Conservation (phyloP, 1,284 basidiomycete species). For the Pseudozyma flocculosa region DNA sequence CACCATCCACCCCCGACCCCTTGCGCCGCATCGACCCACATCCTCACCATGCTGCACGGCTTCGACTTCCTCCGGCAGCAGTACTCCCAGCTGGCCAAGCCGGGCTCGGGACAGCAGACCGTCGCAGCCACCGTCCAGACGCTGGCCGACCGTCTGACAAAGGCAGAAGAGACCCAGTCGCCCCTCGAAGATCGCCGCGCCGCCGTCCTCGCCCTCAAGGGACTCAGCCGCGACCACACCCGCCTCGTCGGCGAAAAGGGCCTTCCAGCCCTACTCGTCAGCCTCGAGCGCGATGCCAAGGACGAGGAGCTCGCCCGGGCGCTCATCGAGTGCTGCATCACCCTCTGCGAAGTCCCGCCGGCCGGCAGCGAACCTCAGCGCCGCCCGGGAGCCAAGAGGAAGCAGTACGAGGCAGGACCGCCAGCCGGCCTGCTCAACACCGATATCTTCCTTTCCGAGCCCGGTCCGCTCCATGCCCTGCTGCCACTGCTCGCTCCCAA, state of each 20-base stretch:
- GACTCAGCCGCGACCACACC: slow-evolving; percentile 85
- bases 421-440: slow-evolving; percentile 74
- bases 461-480: slow-evolving; percentile 74
- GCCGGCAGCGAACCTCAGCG: slow-evolving; percentile 1
- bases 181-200: slow-evolving; percentile 75
- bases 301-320: slow-evolving; percentile 49
- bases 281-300: slow-evolving; percentile 34
- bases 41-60: slow-evolving; percentile 53
- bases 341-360: slow-evolving; percentile 40
- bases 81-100: slow-evolving; percentile 51
- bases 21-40: too few relatives aligned
- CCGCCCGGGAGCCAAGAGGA: slow-evolving; percentile 5
- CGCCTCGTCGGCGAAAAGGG: slow-evolving; percentile 59
- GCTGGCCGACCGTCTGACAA: slow-evolving; percentile 76
- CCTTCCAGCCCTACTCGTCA: slow-evolving; percentile 35
- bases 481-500: slow-evolving; percentile 65
- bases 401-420: slow-evolving; percentile 29
- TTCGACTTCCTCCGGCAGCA: slow-evolving; percentile 54
- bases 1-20: too few relatives aligned
- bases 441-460: slow-evolving; percentile 69
- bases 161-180: slow-evolving; percentile 21
- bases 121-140: slow-evolving; percentile 80
- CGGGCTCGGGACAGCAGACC: slow-evolving; percentile 64
- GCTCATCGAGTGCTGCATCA: slow-evolving; percentile 44
- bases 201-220: slow-evolving; percentile 86